Evolutionary conservation across 768 basidiomycete genomes (phyloP).

Genomic region (Paxillus ammoniavirescens): DNA sequence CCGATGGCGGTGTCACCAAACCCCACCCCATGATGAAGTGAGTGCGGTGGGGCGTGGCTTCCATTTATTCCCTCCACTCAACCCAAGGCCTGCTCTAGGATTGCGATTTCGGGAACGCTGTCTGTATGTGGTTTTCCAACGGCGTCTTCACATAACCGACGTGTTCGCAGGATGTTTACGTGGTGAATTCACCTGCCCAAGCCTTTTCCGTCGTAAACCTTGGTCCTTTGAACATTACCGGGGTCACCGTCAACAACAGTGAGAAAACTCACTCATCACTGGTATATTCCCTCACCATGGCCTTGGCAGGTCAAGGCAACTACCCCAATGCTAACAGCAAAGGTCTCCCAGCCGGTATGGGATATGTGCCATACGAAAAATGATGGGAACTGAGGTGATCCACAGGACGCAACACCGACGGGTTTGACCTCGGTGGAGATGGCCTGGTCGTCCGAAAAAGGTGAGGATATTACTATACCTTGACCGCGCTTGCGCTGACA

Average conservation of each 20-base stretch:
- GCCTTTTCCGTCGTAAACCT: constrained; percentile 29
- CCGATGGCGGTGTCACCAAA: constrained; percentile 13
- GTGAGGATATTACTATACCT: constrained; percentile 4
- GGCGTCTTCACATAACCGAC: background rate
- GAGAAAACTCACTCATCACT: constrained; percentile 11
- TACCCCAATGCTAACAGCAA: constrained; percentile 49
- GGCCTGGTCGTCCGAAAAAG: constrained; percentile 32
- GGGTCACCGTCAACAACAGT: constrained; percentile 58
- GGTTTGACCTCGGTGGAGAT: constrained; percentile 43
- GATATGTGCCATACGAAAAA: background rate
- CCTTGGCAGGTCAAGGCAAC: constrained; percentile 47
- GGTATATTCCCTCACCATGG: background rate
- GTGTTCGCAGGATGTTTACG: constrained; percentile 30
- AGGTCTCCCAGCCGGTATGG: constrained; percentile 45
- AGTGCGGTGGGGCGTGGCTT: background rate
- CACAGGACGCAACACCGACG: constrained; percentile 48
- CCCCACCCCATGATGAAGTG: constrained; percentile 42
- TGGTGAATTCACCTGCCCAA: constrained; percentile 41
- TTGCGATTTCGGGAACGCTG: constrained; percentile 40
- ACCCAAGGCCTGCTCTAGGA: constrained; percentile 20
- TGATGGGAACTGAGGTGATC: background rate
- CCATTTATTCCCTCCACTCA: background rate
- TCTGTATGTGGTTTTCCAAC: constrained; percentile 22
- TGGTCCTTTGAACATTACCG: constrained; percentile 39
- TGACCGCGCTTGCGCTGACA: background rate